phyloP scores from a whole-genome alignment of 345 rosid genomes.

The Bruguiera sexangula region DNA sequence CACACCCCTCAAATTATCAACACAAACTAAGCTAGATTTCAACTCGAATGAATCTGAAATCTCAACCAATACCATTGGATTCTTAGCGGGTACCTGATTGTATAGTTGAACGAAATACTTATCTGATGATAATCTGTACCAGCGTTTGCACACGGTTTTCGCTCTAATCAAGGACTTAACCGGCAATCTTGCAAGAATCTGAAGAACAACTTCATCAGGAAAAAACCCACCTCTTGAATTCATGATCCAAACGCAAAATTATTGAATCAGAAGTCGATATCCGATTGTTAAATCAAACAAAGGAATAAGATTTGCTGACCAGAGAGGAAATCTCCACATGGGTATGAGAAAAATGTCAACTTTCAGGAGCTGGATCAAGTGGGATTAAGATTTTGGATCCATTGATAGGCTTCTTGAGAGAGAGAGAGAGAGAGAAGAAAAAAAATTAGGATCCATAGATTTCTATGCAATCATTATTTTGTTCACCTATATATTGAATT shows the following conservation, averaged over 20 bases:
- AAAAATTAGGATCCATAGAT: background rate
- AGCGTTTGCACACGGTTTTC: slow-evolving; percentile 70
- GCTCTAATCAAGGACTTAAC: slow-evolving; percentile 59
- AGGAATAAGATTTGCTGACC: slow-evolving; percentile 11
- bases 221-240: slow-evolving; percentile 38
- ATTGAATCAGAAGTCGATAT: background rate
- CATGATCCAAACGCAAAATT: slow-evolving; percentile 18
- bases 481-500: background rate
- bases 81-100: slow-evolving; percentile 49
- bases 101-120: slow-evolving; percentile 50
- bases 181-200: slow-evolving; percentile 74
- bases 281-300: background rate
- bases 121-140: slow-evolving; percentile 59
- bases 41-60: slow-evolving; percentile 50
- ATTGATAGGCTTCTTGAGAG: background rate
- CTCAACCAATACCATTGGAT: slow-evolving; percentile 55
- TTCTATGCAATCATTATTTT: background rate
- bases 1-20: slow-evolving; percentile 61
- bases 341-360: background rate
- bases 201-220: slow-evolving; percentile 71
- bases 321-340: slow-evolving; percentile 1
- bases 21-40: slow-evolving; percentile 54
- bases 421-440: background rate
- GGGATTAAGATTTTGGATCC: background rate
- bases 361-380: slow-evolving; percentile 3